Evolutionary conservation across 164 flowering plant genomes (phyloP).

Genomic region (Umbilicus rupestris): DNA sequence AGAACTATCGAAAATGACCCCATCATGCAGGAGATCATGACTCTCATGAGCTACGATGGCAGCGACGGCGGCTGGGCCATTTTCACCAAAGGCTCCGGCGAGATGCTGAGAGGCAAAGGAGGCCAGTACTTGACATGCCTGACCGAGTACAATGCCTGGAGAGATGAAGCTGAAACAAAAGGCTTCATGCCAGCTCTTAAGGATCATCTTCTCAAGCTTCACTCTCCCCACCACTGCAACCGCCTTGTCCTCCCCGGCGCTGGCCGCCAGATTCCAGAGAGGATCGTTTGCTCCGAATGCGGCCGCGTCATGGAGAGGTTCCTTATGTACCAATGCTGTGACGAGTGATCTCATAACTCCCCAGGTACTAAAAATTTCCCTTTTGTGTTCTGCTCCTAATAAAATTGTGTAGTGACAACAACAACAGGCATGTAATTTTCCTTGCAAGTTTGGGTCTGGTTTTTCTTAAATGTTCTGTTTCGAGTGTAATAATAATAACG

Average conservation of each 20-base stretch:
- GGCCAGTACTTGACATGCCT: slow-evolving; percentile 22
- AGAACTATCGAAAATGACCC: slow-evolving; percentile 25
- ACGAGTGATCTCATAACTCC: slow-evolving; percentile 24
- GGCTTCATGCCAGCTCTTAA: slow-evolving; percentile 45
- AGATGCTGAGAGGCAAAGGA: slow-evolving; percentile 43
- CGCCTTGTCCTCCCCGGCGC: slow-evolving; percentile 47
- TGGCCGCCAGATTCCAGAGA: slow-evolving; percentile 36
- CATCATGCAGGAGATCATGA: slow-evolving; percentile 43
- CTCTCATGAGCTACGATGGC: slow-evolving; percentile 41
- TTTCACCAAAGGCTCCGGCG: slow-evolving; percentile 37
- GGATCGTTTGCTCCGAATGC: slow-evolving; percentile 54
- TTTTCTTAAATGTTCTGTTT: not conserved
- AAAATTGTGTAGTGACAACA: not conserved
- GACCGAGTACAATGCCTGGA: slow-evolving; percentile 31
- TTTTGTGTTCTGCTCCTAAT: not conserved
- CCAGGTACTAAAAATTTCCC: not conserved
- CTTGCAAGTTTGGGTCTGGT: not conserved
- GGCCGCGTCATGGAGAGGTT: slow-evolving; percentile 51
- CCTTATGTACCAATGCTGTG: slow-evolving; percentile 65
- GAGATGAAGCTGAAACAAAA: slow-evolving; percentile 3
- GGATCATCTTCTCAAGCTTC: slow-evolving; percentile 22
- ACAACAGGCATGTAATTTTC: not conserved
- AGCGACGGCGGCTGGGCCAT: slow-evolving; percentile 59
- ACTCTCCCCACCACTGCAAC: slow-evolving; percentile 54
- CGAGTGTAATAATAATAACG: not conserved